Percentiles rank a stretch among this genome's conserved stretches.
Conservation (phyloP, 2,329 filamentous ascomycete species). For the Conoideocrella luteorostrata region DNA sequence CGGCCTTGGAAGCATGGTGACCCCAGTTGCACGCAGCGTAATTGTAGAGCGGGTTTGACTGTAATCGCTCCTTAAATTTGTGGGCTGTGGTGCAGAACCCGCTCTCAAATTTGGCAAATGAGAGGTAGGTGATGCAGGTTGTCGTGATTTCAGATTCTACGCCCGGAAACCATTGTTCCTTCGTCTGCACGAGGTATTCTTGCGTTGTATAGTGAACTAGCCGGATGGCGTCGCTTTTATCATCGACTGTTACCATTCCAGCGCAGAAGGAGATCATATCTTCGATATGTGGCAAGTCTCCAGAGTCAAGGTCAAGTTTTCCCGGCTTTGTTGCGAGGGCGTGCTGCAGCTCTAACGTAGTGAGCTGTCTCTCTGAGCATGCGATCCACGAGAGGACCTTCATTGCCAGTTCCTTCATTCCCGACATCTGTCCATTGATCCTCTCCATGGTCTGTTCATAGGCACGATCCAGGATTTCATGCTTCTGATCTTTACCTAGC, state of each 20-base stretch:
- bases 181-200: conserved; percentile 32
- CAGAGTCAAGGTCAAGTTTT: background rate
- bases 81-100: background rate
- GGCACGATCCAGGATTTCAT: conserved; percentile 22
- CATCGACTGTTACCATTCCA: conserved; percentile 34
- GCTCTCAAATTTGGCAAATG: background rate
- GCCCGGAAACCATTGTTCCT: conserved; percentile 22
- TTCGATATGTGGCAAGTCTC: background rate
- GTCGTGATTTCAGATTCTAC: conserved; percentile 20
- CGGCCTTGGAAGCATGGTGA: background rate
- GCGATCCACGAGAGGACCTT: conserved; percentile 33
- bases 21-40: background rate
- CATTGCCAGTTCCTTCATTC: conserved; percentile 26
- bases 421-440: conserved; percentile 29
- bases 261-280: conserved; percentile 21
- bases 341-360: conserved; percentile 29
- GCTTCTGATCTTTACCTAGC: conserved; percentile 15
- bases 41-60: background rate
- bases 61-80: background rate
- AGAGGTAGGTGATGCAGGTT: conserved; percentile 26
- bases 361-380: conserved; percentile 26
- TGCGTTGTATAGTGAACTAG: conserved; percentile 39
- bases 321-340: conserved; percentile 30
- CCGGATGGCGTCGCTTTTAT: conserved; percentile 28
- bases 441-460: conserved; percentile 36